Evolutionary conservation across 2,329 filamentous ascomycete species (phyloP).

Genomic region (Trichoderma afroharzianum): DNA sequence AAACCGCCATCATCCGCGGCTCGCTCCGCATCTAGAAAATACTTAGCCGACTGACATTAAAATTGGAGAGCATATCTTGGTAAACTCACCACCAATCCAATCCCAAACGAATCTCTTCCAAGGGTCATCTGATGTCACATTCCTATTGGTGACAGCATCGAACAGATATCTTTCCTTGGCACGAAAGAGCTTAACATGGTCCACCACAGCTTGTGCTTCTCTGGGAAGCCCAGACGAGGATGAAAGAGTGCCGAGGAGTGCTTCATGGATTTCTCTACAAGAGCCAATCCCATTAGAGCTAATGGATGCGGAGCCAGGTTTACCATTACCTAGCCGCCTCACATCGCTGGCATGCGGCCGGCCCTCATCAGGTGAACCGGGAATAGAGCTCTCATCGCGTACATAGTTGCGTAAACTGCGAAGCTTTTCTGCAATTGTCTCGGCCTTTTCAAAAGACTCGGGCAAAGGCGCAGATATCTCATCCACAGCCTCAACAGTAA

Average conservation of each 20-base stretch:
- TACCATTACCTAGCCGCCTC: slow-evolving; percentile 28
- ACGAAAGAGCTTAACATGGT: slow-evolving; percentile 57
- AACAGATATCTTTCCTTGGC: slow-evolving; percentile 62
- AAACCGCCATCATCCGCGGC: slow-evolving; percentile 66
- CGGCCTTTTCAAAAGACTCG: slow-evolving; percentile 39
- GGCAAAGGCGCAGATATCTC: slow-evolving; percentile 37
- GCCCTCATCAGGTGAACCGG: slow-evolving; percentile 24
- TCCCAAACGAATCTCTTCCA: slow-evolving; percentile 79
- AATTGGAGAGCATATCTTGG: background rate
- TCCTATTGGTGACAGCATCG: slow-evolving; percentile 61
- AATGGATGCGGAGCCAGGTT: slow-evolving; percentile 35
- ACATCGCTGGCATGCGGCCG: slow-evolving; percentile 26
- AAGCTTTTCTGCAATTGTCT: slow-evolving; percentile 48
- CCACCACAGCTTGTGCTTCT: slow-evolving; percentile 49
- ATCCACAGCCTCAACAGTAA: slow-evolving; percentile 36
- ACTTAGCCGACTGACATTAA: slow-evolving; percentile 2
- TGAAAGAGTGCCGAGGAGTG: slow-evolving; percentile 44
- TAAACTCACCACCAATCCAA: slow-evolving; percentile 60
- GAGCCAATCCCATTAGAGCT: slow-evolving; percentile 41
- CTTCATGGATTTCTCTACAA: slow-evolving; percentile 57
- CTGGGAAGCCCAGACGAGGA: slow-evolving; percentile 46
- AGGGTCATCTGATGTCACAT: slow-evolving; percentile 65
- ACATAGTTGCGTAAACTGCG: slow-evolving; percentile 42
- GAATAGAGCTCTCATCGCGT: slow-evolving; percentile 27
- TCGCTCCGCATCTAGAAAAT: slow-evolving; percentile 53